Percentiles rank a stretch among this genome's conserved stretches.
phyloP scores from a whole-genome alignment of 768 basidiomycete genomes.

The Lactarius deliciosus region DNA sequence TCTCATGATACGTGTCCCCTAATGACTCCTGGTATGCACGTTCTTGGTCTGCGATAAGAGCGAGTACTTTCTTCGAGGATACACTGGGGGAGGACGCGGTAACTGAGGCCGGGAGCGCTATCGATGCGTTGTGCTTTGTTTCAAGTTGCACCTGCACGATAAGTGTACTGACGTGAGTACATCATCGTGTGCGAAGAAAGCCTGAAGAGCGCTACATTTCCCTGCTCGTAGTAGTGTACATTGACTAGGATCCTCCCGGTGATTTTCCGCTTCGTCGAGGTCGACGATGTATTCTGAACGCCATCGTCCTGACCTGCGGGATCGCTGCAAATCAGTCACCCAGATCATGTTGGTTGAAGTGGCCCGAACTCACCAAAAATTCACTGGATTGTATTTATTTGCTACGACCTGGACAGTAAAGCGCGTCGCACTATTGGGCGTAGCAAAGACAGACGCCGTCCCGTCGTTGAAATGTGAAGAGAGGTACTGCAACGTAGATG shows the following conservation, averaged over 20 bases:
- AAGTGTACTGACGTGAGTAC: background rate
- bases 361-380: constrained; percentile 72
- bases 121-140: constrained; percentile 65
- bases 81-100: constrained; percentile 49
- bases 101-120: constrained; percentile 62
- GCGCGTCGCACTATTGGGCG: constrained; percentile 42
- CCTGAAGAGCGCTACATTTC: constrained; percentile 60
- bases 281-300: constrained; percentile 83
- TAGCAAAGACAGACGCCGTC: constrained; percentile 69
- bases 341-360: background rate
- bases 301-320: constrained; percentile 88
- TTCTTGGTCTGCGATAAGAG: constrained; percentile 80
- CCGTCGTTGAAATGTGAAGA: constrained; percentile 82
- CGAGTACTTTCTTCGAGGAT: constrained; percentile 70
- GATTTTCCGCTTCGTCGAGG: constrained; percentile 57
- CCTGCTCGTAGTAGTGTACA: constrained; percentile 97
- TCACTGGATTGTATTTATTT: constrained; percentile 91
- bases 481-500: constrained; percentile 65
- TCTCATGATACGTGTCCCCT: constrained; percentile 79
- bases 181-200: background rate
- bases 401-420: constrained; percentile 86
- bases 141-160: constrained; percentile 79
- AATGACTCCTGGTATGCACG: constrained; percentile 75
- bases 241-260: constrained; percentile 76
- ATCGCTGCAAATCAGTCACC: background rate